Percentiles rank a stretch among this genome's conserved stretches.
These are phyloP conservation scores for Trichosporon sp. DNA, from an alignment of 1,284 basidiomycete genomes.

Conservation along the genomic window DNA sequence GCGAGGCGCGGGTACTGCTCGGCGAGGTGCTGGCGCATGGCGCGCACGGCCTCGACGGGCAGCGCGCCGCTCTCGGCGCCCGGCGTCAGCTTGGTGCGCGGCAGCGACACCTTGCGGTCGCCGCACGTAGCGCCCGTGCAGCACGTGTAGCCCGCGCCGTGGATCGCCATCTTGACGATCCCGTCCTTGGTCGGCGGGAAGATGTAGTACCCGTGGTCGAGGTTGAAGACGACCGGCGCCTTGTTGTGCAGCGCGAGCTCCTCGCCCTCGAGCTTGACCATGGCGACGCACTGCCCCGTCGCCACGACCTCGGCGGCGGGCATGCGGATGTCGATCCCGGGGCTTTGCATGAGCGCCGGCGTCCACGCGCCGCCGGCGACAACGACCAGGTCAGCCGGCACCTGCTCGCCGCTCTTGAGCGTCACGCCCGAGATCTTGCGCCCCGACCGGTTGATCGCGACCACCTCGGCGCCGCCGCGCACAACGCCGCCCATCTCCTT, in stretches of 20 bases:
- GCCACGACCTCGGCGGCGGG: conserved; percentile 34
- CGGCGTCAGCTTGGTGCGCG: conserved; percentile 45
- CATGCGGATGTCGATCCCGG: conserved; percentile 41
- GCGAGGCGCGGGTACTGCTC: conserved; percentile 45
- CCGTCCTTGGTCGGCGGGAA: conserved; percentile 52
- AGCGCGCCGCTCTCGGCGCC: conserved; percentile 43
- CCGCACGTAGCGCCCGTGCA: conserved; percentile 14
- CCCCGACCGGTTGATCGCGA: conserved; percentile 43
- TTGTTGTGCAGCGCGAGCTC: conserved; percentile 62
- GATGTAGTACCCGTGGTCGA: conserved; percentile 50
- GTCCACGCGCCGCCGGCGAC: conserved; percentile 57
- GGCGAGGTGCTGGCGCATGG: conserved; percentile 31
- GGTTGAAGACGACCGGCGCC: conserved; percentile 59
- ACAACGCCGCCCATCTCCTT: conserved; percentile 60
- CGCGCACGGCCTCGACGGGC: conserved; percentile 34
- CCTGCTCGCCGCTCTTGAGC: conserved; percentile 58
- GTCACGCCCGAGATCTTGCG: conserved; percentile 60
- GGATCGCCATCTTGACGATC: conserved; percentile 53
- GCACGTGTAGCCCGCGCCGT: conserved; percentile 46
- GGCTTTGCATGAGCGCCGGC: conserved; percentile 64
- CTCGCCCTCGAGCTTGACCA: conserved; percentile 65
- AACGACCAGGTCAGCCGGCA: conserved; percentile 42
- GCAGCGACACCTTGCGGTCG: conserved; percentile 37
- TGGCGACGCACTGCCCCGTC: conserved; percentile 63
- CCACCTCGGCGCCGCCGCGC: conserved; percentile 58